phyloP scores from a whole-genome alignment of 371 early-diverging fungal species.

The Mortierella polycephala region DNA sequence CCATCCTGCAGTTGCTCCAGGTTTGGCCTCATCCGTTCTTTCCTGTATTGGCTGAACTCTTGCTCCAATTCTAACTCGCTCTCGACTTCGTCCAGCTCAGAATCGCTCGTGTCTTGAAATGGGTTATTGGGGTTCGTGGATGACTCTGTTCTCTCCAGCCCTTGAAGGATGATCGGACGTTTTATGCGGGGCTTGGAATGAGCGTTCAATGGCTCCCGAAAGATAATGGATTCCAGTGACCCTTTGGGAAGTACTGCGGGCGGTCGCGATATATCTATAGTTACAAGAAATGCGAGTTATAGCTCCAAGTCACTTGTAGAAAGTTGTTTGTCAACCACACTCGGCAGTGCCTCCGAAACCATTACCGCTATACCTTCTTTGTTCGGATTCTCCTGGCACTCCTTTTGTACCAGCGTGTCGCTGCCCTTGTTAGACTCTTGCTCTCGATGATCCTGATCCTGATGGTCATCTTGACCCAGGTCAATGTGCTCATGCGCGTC shows the following conservation, averaged over 20 bases:
- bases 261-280: too few species aligned
- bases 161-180: neutral
- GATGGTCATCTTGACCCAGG: too few species aligned
- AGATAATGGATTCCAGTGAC: neutral
- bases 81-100: constrained; percentile 28
- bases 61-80: constrained; percentile 27
- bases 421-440: too few species aligned
- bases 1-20: constrained; percentile 17
- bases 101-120: constrained; percentile 21
- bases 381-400: too few species aligned
- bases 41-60: neutral
- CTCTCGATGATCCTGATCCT: too few species aligned
- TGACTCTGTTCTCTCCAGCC: constrained; percentile 6
- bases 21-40: constrained; percentile 5
- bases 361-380: too few species aligned
- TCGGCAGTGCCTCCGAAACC: too few species aligned
- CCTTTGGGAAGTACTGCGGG: neutral
- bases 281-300: too few species aligned
- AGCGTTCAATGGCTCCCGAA: constrained; percentile 1
- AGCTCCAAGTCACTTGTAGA: too few species aligned
- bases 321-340: too few species aligned
- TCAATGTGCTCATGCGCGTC: too few species aligned
- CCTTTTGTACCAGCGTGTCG: too few species aligned
- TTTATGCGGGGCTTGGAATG: constrained; percentile 10
- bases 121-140: constrained; percentile 12